Conservation (phyloP, 1,284 basidiomycete species). For the Apiotrichum gracile region DNA sequence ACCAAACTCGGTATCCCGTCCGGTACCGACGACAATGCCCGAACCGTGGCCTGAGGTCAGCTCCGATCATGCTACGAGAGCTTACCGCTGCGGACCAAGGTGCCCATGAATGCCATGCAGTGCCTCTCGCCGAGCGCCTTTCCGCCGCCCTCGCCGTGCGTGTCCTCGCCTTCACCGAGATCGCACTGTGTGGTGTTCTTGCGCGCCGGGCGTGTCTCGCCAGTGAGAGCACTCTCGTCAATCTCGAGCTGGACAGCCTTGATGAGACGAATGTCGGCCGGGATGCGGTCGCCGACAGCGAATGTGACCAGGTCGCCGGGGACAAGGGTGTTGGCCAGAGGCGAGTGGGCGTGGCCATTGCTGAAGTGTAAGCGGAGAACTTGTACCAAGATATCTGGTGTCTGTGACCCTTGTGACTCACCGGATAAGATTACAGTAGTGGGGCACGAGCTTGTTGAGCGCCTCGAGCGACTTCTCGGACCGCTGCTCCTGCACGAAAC, state of each 20-base stretch:
- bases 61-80: slow-evolving; percentile 1
- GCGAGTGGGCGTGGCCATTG: slow-evolving; percentile 65
- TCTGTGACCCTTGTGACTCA: slow-evolving; percentile 43
- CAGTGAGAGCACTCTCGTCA: slow-evolving; percentile 91
- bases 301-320: slow-evolving; percentile 91
- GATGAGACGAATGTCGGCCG: slow-evolving; percentile 82
- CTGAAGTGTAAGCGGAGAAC: slow-evolving; percentile 30
- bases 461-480: slow-evolving; percentile 94
- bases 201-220: slow-evolving; percentile 75
- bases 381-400: no score
- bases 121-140: slow-evolving; percentile 74
- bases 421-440: slow-evolving; percentile 88
- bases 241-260: slow-evolving; percentile 78
- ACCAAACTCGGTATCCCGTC: slow-evolving; percentile 86
- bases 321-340: slow-evolving; percentile 89
- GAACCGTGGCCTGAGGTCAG: slow-evolving; percentile 62
- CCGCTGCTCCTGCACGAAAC: slow-evolving; percentile 89
- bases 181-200: slow-evolving; percentile 62
- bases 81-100: slow-evolving; percentile 81
- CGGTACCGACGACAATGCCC: slow-evolving; percentile 87
- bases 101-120: slow-evolving; percentile 95
- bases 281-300: slow-evolving; percentile 80
- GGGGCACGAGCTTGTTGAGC: slow-evolving; percentile 91
- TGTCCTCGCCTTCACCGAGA: slow-evolving; percentile 37
- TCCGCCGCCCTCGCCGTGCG: slow-evolving; percentile 52